phyloP scores from a whole-genome alignment of 1,284 basidiomycete genomes.

The Amylostereum chailletii region DNA sequence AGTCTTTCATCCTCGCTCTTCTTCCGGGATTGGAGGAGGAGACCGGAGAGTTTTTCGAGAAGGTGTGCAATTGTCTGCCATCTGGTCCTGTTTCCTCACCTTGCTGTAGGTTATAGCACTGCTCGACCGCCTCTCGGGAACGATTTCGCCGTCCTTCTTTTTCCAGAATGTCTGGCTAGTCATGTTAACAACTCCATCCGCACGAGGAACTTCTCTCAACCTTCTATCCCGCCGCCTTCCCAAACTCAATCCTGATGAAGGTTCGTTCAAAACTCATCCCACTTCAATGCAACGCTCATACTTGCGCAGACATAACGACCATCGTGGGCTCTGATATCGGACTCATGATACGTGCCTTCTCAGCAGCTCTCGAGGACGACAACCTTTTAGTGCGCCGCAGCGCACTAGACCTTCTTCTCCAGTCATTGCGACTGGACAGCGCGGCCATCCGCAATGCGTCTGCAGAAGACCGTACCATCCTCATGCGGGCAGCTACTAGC shows the following conservation, averaged over 20 bases:
- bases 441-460: slow-evolving; percentile 58
- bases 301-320: slow-evolving; percentile 50
- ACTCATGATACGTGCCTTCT: slow-evolving; percentile 86
- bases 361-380: slow-evolving; percentile 83
- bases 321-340: slow-evolving; percentile 85
- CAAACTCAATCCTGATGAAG: slow-evolving; percentile 58
- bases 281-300: too few relatives aligned
- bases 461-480: slow-evolving; percentile 58
- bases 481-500: slow-evolving; percentile 71
- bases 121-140: slow-evolving; percentile 75
- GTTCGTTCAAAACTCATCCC: slow-evolving; percentile 24
- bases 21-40: slow-evolving; percentile 95
- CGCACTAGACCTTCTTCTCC: slow-evolving; percentile 73
- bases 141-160: slow-evolving; percentile 83
- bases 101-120: slow-evolving; percentile 64
- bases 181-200: slow-evolving; percentile 83
- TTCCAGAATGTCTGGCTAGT: slow-evolving; percentile 93
- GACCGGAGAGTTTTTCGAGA: slow-evolving; percentile 94
- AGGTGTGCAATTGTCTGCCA: slow-evolving; percentile 36
- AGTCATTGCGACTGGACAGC: slow-evolving; percentile 69
- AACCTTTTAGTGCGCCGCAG: slow-evolving; percentile 81
- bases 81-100: neutral
- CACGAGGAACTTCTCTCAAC: slow-evolving; percentile 82
- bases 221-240: slow-evolving; percentile 80
- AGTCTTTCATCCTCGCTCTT: slow-evolving; percentile 88